phyloP scores from a whole-genome alignment of 2,329 filamentous ascomycete species.

The Canariomyces notabilis region DNA sequence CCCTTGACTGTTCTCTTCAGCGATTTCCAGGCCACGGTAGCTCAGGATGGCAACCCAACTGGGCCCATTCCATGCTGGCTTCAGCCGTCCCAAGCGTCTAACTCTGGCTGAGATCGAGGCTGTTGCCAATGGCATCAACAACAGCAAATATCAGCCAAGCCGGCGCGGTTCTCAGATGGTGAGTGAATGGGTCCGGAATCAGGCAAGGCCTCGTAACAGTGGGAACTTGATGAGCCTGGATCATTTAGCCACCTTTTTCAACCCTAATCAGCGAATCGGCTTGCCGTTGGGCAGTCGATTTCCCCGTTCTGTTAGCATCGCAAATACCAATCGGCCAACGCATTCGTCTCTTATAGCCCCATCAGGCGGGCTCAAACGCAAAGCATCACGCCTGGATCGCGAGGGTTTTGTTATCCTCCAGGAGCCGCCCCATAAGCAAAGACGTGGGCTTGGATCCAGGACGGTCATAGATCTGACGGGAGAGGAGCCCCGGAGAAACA shows the following conservation, averaged over 20 bases:
- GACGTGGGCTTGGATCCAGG: neutral
- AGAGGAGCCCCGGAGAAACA: neutral
- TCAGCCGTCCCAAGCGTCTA: neutral
- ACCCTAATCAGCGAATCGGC: neutral
- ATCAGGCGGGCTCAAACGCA: constrained; percentile 6
- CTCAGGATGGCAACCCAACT: constrained; percentile 2
- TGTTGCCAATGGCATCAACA: neutral
- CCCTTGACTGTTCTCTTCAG: neutral
- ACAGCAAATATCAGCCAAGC: neutral
- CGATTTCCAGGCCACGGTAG: neutral
- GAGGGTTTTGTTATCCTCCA: constrained; percentile 7
- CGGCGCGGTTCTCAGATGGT: neutral
- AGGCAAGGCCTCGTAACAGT: neutral
- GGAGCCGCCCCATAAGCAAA: neutral
- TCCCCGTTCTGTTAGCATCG: neutral
- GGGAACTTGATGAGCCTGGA: neutral
- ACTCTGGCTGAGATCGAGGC: constrained; percentile 7
- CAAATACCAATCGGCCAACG: no score
- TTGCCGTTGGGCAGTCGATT: neutral
- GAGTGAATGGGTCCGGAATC: neutral
- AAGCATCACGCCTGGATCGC: neutral
- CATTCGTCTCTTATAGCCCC: neutral
- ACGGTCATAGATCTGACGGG: constrained; percentile 3
- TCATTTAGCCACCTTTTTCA: neutral
- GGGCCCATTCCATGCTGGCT: neutral